A percentile compares a stretch with the other conserved stretches of the same genome.
These are phyloP conservation scores for Debaryomyces prosopidis DNA, from an alignment of 805 yeast genomes.

Conservation along the genomic window DNA sequence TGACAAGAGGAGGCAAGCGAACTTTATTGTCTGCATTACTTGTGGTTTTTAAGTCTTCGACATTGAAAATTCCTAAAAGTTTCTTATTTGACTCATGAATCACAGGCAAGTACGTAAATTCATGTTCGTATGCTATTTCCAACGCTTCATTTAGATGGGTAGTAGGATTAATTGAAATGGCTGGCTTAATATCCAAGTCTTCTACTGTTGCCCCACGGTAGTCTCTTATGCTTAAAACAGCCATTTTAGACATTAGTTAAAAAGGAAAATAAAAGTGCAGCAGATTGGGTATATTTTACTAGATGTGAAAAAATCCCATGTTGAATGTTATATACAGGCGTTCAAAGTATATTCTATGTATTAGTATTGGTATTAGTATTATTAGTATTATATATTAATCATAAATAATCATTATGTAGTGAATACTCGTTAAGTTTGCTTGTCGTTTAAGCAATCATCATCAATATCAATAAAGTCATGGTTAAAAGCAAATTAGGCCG, in stretches of 20 bases:
- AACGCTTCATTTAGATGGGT: conserved; percentile 50
- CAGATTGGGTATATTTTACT: too few species aligned
- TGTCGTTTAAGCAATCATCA: too few species aligned
- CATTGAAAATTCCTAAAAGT: conserved; percentile 51
- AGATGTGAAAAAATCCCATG: too few species aligned
- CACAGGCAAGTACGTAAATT: conserved; percentile 56
- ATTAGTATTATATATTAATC: neutral
- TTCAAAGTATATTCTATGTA: neutral
- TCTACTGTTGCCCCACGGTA: conserved; percentile 57
- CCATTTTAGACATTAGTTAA: too few species aligned
- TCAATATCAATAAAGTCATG: neutral
- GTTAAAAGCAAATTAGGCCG: conserved; percentile 26
- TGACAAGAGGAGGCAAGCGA: conserved; percentile 25
- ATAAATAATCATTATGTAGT: neutral
- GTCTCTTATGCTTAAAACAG: conserved; percentile 21
- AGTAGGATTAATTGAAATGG: conserved; percentile 51
- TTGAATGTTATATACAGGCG: neutral
- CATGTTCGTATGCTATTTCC: conserved; percentile 56
- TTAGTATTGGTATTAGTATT: neutral
- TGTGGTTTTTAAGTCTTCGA: conserved; percentile 39
- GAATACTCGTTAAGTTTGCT: too few species aligned
- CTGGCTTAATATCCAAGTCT: conserved; percentile 60
- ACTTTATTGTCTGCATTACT: conserved; percentile 22
- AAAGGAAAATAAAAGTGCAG: too few species aligned
- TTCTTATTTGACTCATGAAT: conserved; percentile 46